Base-by-base conservation (phyloP, 2,329 filamentous ascomycete species). In the Periconia macrospinosa region DNA sequence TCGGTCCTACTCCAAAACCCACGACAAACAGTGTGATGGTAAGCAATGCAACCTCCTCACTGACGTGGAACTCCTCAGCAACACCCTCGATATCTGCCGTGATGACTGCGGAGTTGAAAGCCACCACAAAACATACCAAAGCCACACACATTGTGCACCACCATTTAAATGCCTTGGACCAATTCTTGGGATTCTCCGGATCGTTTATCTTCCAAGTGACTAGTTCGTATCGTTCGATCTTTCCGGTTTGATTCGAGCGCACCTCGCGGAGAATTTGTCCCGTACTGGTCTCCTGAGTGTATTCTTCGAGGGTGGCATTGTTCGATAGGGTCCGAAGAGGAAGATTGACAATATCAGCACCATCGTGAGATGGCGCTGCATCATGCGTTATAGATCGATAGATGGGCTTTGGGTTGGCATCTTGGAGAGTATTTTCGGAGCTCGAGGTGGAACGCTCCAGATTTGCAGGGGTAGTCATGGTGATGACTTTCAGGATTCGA, bases 101-200 rank as follows among this genome's bases (percentile, higher is more conserved):
- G 68, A 95, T 86, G 60, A 95, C 87, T 48, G 86, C 85, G 46
- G 87, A 91, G 62, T 79, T 76, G 61, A 79, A 76, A 1, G 77
- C 78, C 3, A 79, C 75, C 3, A 74, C 74, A 53, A 80, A 79
- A 60, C 77, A 79, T 1, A 77, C 78, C 0, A 77, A 30, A 0
- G 91, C 89, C 0, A 96, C 90, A 15, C 91, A 85, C 87, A 95
- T 91, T 20, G 91, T 96, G 67, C 85, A 87, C 64, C 67, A 76
- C 90, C 90, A 93, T 75, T 92, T 94, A 72, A 79, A 88, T 1
- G 75, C 78, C 72, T 91, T 91, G 52, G 82, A 85, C 89, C 89
- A 94, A 73, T 93, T 94, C 80, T 93, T 93, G 0, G 91, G 90
- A 66, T 93, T 93, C 59, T 87, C 88, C 0, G 84, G 83, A 69